Percentiles rank a stretch among this genome's conserved stretches.
Evolutionary conservation across 2,329 filamentous ascomycete genomes (phyloP).

Genomic region (Trichocomaceae sp.): DNA sequence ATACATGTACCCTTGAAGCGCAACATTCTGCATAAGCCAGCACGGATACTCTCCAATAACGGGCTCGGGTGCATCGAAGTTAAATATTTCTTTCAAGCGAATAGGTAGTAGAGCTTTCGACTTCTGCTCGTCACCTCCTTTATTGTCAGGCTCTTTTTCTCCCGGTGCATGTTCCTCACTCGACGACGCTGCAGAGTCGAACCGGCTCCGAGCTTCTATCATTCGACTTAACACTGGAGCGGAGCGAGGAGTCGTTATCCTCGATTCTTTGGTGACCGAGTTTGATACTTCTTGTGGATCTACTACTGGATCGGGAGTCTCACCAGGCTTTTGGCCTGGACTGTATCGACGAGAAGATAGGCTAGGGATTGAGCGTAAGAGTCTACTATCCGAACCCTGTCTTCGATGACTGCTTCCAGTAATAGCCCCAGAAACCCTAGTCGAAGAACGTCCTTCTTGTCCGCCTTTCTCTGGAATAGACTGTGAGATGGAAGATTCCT

Average conservation of each 20-base stretch:
- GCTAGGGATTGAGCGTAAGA: constrained; percentile 54
- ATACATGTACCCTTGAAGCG: constrained; percentile 93
- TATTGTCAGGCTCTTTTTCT: constrained; percentile 8
- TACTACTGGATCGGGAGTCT: constrained; percentile 13
- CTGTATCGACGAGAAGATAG: constrained; percentile 37
- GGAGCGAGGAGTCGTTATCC: constrained; percentile 43
- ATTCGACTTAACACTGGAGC: constrained; percentile 71
- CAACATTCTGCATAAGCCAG: constrained; percentile 83
- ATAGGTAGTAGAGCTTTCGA: constrained; percentile 56
- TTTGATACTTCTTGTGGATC: constrained; percentile 16
- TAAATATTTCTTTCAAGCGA: constrained; percentile 75
- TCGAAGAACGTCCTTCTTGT: constrained; percentile 4
- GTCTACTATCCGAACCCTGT: constrained; percentile 57
- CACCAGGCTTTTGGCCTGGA: constrained; percentile 20
- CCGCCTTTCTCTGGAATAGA: constrained; percentile 8
- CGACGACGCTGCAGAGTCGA: constrained; percentile 31
- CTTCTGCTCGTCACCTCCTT: constrained; percentile 41
- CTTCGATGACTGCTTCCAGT: constrained; percentile 48
- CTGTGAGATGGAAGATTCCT: constrained; percentile 4
- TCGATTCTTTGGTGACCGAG: constrained; percentile 21
- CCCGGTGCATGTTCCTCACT: constrained; percentile 43
- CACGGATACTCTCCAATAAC: constrained; percentile 89
- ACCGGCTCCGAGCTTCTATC: constrained; percentile 63
- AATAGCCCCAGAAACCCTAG: constrained; percentile 22
- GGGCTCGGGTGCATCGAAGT: constrained; percentile 72